These are phyloP conservation scores for Metarhizium guizhouense DNA, from an alignment of 2,329 filamentous ascomycete species.

Conservation along the genomic window DNA sequence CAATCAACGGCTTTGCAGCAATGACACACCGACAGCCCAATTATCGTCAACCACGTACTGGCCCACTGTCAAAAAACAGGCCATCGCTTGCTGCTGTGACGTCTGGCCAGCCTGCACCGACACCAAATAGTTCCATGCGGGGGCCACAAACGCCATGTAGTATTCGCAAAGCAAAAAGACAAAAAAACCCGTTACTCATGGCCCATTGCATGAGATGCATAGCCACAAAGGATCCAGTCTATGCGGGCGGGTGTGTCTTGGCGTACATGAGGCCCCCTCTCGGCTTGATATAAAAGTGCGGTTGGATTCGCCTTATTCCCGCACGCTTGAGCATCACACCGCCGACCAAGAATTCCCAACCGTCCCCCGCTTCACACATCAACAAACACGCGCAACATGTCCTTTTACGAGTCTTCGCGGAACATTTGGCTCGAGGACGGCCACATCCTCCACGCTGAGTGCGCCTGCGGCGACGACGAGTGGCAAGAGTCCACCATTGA, in stretches of 20 bases:
- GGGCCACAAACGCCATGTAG: not conserved
- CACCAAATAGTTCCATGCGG: not conserved
- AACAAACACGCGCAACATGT: slow-evolving; percentile 4
- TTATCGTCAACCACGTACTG: not conserved
- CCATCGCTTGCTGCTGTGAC: not conserved
- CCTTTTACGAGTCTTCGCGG: slow-evolving; percentile 3
- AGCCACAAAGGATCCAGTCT: not conserved
- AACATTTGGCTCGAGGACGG: slow-evolving; percentile 4
- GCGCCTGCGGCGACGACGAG: slow-evolving; percentile 1
- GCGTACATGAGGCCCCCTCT: not conserved
- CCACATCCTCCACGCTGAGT: slow-evolving; percentile 8
- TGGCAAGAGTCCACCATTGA: slow-evolving; percentile 2
- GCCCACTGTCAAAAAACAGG: not conserved
- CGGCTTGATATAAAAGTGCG: not conserved
- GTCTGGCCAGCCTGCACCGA: not conserved
- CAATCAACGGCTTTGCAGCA: too few species aligned
- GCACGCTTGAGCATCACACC: not conserved
- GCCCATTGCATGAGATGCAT: not conserved
- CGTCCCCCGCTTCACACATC: not conserved
- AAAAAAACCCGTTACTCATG: not conserved
- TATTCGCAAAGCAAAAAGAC: too few species aligned
- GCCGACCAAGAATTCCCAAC: too few species aligned
- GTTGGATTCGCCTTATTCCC: not conserved
- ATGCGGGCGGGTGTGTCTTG: too few species aligned
- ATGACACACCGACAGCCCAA: not conserved